Conservation (phyloP, 768 basidiomycete species). For the Pisolithus tinctorius region DNA sequence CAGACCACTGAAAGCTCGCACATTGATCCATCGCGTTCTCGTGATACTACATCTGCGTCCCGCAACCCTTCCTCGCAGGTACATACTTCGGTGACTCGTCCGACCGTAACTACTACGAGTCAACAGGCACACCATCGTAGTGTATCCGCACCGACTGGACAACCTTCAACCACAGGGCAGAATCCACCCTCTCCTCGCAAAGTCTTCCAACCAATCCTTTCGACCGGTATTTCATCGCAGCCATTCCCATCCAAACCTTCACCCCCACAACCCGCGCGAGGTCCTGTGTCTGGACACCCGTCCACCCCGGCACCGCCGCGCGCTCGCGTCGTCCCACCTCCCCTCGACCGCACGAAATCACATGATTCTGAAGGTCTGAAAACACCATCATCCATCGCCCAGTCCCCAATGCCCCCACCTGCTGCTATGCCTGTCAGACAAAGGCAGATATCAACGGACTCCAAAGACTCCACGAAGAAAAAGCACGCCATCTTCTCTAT, state of each 20-base stretch:
- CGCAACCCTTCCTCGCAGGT: constrained; percentile 18
- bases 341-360: constrained; percentile 31
- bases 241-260: constrained; percentile 23
- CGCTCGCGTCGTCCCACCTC: constrained; percentile 10
- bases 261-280: constrained; percentile 17
- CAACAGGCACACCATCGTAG: constrained; percentile 27
- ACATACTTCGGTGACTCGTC: constrained; percentile 19
- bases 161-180: constrained; percentile 12
- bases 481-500: constrained; percentile 22
- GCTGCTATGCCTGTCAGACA: constrained; percentile 16
- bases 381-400: constrained; percentile 62
- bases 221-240: constrained; percentile 20
- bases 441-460: constrained; percentile 24
- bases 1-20: constrained; percentile 14
- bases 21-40: constrained; percentile 17
- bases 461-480: constrained; percentile 29
- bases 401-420: constrained; percentile 38
- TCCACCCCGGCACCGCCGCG: constrained; percentile 26
- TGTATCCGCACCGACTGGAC: constrained; percentile 28
- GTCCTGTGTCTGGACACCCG: constrained; percentile 24
- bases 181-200: constrained; percentile 25
- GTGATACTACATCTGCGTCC: constrained; percentile 13
- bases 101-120: constrained; percentile 13
- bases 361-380: constrained; percentile 49
- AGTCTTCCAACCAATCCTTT: constrained; percentile 20